Base-by-base conservation (phyloP, 768 basidiomycete genomes). In the Boletus rufocinnamomeus region DNA sequence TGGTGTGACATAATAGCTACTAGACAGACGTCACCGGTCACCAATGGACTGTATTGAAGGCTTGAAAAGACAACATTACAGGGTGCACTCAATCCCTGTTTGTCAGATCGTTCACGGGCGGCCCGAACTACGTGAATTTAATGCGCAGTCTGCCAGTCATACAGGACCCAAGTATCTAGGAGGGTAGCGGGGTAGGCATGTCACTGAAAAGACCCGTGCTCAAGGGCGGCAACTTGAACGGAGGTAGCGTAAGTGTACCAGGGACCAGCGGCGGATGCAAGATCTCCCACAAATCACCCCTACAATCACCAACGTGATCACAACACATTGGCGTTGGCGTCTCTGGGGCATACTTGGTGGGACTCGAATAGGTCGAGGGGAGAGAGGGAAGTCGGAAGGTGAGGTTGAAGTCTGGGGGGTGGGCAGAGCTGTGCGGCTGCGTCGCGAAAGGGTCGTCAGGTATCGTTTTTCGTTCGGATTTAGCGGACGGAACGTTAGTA, bases 261-360 rank as follows among this genome's bases (percentile, higher is more conserved):
- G 30, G 45, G 13, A 71, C 59, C 8, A 70, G 63, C 34, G 69
- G 67, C 1, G 67, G 67, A 28, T 71, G 69, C 19, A 66, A 37
- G 9, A 65, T 47, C 21, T 71, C 69, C 69, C 65, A 71, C 43
- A 65, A 17, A 32, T 69, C 69, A 0, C 62, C 64, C 5, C 43
- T 52, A 34, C 67, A 71, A 16, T 67, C 65, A 16, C 67, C 69
- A 44, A 58, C 27, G 52, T 70, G 67, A 50, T 60, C 47, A 3
- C 67, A 71, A 25, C 44, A 56, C 63, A 63, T 71, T 4, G 69
- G 69, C 9, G 69, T 69, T 14, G 69, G 69, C 30, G 69, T 71
- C 35, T 70, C 69, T 0, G 67, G 69, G 4, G 35, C 43, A 19
- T 54, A 58, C n/a, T 45, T 17, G 34, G 9, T 1, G 6, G 54